Conservation (phyloP, 139 green algal genomes). For the Coelastrella sp. region DNA sequence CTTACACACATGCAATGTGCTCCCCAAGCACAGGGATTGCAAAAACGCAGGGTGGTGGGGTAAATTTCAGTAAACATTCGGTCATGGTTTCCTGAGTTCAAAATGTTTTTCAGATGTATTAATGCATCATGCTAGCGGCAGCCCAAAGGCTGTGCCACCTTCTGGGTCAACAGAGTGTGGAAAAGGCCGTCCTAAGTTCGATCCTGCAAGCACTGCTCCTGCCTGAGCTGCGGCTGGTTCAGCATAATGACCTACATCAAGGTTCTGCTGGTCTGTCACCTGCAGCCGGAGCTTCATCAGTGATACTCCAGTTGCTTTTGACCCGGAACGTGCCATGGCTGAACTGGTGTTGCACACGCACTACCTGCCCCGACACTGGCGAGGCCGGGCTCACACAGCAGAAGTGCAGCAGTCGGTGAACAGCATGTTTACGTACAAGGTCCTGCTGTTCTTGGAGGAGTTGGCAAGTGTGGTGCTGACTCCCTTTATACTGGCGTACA, state of each 20-base stretch:
- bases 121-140: too few relatives aligned
- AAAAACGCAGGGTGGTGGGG: too few relatives aligned
- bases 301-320: conserved; percentile 73
- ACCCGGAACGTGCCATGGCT: conserved; percentile 88
- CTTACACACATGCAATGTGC: too few relatives aligned
- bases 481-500: conserved; percentile 87
- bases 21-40: too few relatives aligned
- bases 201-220: neutral
- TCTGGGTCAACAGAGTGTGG: too few relatives aligned
- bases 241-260: too few relatives aligned
- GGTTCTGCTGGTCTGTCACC: neutral
- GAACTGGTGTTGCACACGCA: conserved; percentile 92
- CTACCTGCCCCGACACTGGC: conserved; percentile 82
- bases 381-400: conserved; percentile 75
- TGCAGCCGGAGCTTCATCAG: conserved; percentile 64
- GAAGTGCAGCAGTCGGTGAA: conserved; percentile 89
- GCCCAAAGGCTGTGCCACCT: neutral
- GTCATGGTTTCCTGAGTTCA: too few relatives aligned
- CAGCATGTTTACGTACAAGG: conserved; percentile 88
- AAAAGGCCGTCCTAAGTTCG: neutral
- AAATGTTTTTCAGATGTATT: too few relatives aligned
- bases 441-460: conserved; percentile 91
- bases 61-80: too few relatives aligned
- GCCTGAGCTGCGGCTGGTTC: neutral
- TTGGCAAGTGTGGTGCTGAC: conserved; percentile 81